Base-by-base conservation (phyloP, 2,329 filamentous ascomycete species). In the Diplocarpon mali region DNA sequence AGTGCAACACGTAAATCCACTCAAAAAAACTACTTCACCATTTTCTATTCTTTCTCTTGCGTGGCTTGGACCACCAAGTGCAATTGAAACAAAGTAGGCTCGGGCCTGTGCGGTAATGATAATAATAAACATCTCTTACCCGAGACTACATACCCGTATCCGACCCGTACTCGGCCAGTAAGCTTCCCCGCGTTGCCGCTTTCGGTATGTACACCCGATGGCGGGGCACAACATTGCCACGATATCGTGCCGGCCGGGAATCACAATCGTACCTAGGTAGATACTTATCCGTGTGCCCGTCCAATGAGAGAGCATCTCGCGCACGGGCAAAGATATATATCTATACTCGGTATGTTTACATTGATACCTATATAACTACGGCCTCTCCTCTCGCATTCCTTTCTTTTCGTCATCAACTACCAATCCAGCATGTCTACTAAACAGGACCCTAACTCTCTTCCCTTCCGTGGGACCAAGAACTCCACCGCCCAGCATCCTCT, bases 401-500 rank as follows among this genome's bases (percentile, higher is more conserved):
- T n/a, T 24, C 37, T 14, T 31, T 13, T 12, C 31, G 30, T 3
- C n/a, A 16, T 20, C 14, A 24, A 16, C 35, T 13, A 32, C 9
- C 9, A 27, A 7, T 32, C 12, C 39, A 50, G 6, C 11, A 57
- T 58, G 53, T 56, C 53, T 29, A 47, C 47, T 13, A 55, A 57
- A 38, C 53, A 58, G 45, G 41, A 57, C 24, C 38, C 50, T 15
- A 35, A 39, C n/a, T 53, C 55, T n/a, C 45, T 57, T 24, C 54
- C 55, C 12, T 34, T 53, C 11, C 45, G 54, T 35, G 57, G 54
- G 29, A 54, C 41, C 35, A 58, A 56, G 39, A 54, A 50, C 34
- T 16, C 38, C 24, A 24, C 46, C 10, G 42, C 44, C 32, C 51
- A 61, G 32, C 78, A 82, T 53, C 78, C 78, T 10, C 68, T 82